Evolutionary conservation across 1,284 basidiomycete genomes (phyloP).

Genomic region (Cryptococcus maquisensis): DNA sequence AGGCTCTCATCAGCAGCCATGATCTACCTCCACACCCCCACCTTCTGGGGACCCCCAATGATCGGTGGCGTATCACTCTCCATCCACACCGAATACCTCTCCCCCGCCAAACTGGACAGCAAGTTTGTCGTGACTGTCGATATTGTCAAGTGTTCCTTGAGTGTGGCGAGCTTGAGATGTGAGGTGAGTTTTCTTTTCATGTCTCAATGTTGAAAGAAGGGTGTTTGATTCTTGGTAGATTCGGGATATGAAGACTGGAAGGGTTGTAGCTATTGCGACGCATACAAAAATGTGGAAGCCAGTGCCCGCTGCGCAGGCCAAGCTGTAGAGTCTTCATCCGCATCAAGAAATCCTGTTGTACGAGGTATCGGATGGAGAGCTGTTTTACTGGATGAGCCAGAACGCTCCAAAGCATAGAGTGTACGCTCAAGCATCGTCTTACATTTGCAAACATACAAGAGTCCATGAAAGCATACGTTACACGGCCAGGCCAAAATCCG

Average conservation of each 20-base stretch:
- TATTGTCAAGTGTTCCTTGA: conserved; percentile 14
- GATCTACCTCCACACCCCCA: conserved; percentile 24
- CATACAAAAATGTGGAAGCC: conserved; percentile 31
- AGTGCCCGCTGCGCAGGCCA: conserved; percentile 4
- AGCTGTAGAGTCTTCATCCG: too few relatives aligned
- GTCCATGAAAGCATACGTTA: too few relatives aligned
- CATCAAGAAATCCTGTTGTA: too few relatives aligned
- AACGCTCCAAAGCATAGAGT: too few relatives aligned
- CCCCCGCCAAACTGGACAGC: conserved; percentile 19
- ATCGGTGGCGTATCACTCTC: conserved; percentile 31
- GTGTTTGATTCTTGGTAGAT: conserved; percentile 5
- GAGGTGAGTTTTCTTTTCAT: conserved; percentile 8
- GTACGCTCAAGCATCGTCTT: too few relatives aligned
- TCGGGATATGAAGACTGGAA: conserved; percentile 20
- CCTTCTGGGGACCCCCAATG: conserved; percentile 42
- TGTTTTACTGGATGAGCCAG: too few relatives aligned
- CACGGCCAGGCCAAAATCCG: too few relatives aligned
- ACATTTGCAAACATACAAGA: too few relatives aligned
- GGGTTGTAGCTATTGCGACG: conserved; percentile 18
- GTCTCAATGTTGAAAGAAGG: not conserved
- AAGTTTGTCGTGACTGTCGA: conserved; percentile 10
- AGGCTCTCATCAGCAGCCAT: conserved; percentile 29
- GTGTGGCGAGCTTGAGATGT: conserved; percentile 12
- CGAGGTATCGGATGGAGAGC: too few relatives aligned
- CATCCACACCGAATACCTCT: conserved; percentile 33